Conservation (phyloP, 768 basidiomycete species). For the Grammothele lineata region DNA sequence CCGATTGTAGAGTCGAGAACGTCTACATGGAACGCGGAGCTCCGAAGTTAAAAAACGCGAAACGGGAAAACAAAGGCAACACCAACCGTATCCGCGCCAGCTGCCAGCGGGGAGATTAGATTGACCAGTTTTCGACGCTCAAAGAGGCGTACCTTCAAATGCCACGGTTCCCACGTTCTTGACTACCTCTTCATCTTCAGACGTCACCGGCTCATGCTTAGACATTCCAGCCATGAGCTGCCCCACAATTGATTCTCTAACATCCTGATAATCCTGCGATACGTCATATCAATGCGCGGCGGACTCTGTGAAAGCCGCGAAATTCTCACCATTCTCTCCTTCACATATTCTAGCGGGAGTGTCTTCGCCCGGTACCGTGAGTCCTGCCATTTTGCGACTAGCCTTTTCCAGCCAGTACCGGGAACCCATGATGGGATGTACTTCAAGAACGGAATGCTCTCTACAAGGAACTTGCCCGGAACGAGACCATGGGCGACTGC, state of each 20-base stretch:
- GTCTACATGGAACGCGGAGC: slow-evolving; percentile 4
- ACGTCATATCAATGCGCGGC: not conserved
- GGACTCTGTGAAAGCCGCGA: not conserved
- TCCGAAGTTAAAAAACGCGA: not conserved
- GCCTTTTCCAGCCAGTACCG: not conserved
- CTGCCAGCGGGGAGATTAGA: not conserved
- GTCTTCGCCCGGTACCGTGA: not conserved
- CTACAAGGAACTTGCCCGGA: slow-evolving; percentile 24
- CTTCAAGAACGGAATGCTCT: slow-evolving; percentile 20
- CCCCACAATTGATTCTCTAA: not conserved
- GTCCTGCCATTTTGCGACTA: slow-evolving; percentile 1
- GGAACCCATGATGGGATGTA: slow-evolving; percentile 20
- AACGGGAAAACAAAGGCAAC: not conserved
- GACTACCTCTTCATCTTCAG: slow-evolving; percentile 16
- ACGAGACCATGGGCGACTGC: not conserved
- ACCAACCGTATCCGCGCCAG: not conserved
- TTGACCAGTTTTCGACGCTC: not conserved
- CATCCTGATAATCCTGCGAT: not conserved
- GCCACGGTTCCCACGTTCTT: slow-evolving; percentile 15
- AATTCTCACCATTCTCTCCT: not conserved
- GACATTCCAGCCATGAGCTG: not conserved
- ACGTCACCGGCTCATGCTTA: not conserved
- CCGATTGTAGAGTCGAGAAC: slow-evolving; percentile 7
- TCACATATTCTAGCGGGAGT: not conserved
- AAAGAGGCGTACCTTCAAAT: slow-evolving; percentile 9